Conservation (phyloP, 1,284 basidiomycete genomes). For the Rhodotorula sp. region DNA sequence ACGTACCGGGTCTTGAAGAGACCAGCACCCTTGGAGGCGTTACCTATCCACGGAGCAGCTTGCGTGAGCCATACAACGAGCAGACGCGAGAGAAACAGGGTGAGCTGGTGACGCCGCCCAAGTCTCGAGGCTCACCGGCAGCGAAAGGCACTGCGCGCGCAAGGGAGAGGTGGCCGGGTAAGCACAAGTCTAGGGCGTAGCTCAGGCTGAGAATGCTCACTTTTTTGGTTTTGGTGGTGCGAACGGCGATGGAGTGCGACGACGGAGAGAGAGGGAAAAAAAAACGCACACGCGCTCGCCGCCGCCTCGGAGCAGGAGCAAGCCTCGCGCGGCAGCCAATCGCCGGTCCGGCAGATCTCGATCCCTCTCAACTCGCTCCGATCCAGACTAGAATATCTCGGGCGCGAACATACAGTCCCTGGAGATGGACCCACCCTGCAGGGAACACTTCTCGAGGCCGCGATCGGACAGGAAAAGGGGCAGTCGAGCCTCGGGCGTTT, state of each 20-base stretch:
- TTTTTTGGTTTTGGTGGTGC: background rate
- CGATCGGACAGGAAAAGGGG: background rate
- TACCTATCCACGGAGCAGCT: constrained; percentile 58
- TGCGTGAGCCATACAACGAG: background rate
- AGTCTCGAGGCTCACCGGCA: constrained; percentile 48
- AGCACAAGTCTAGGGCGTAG: no score
- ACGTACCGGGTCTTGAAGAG: constrained; percentile 44
- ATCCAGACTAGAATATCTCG: background rate
- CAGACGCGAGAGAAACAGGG: background rate
- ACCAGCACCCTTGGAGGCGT: constrained; percentile 78
- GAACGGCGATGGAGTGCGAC: background rate
- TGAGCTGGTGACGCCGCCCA: background rate
- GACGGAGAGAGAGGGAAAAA: background rate
- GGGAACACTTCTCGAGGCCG: background rate
- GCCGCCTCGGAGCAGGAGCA: background rate
- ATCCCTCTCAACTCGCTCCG: background rate
- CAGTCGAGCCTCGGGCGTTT: no score
- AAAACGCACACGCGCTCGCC: background rate
- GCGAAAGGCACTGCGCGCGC: constrained; percentile 53
- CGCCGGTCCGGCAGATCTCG: background rate
- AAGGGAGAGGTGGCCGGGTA: background rate
- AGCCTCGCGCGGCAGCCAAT: background rate
- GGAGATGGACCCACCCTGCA: background rate
- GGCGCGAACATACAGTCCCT: background rate
- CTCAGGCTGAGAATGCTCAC: background rate